Base-by-base conservation (phyloP, 2,329 filamentous ascomycete genomes). In the Arthrobotrys pseudoclavata region DNA sequence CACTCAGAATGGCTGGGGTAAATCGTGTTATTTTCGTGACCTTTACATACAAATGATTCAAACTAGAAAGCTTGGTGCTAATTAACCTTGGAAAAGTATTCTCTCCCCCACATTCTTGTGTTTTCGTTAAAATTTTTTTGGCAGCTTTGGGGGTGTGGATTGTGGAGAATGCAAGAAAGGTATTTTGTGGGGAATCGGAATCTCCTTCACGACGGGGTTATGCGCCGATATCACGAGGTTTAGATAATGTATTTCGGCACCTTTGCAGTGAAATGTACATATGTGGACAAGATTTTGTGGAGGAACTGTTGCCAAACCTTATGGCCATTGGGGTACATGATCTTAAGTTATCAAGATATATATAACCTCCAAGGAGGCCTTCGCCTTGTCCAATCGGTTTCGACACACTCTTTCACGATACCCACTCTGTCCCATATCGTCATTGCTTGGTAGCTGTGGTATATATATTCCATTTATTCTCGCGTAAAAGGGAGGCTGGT, bases 131-230 rank as follows among this genome's bases (percentile, higher is more conserved):
- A 15, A 18, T 45, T 45, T 40, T 34, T 63, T 31, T 29, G 57
- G 18, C 40, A 34, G 55, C 53, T 60, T 60, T 60, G 55, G 31
- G 55, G 34, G 45, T 52, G 45, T 50, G 48, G 63, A 67, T 67
- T 55, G 68, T 71, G 50, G 57, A 64, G 50, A 57, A 60, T 42
- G 42, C 31, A 60, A 61, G 55, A 70, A 62, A 48, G 47, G 52
- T 47, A 63, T 61, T 61, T 69, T 61, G 52, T 69, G 66, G 66
- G 66, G 66, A 69, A 70, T 69, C 69, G 60, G 69, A 29, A 60
- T 42, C 47, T 52, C 26, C 34, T 64, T 63, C 26, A 47, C 12
- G 47, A 55, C 24, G 50, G 40, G 9, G 12, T 53, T 22, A n/a
- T 45, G 37, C 52, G 37, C 68, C 68, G 57, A 55, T 64, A 71